A percentile compares a stretch with the other conserved stretches of the same genome.
phyloP scores from a whole-genome alignment of 2,329 filamentous ascomycete genomes.

The Rutstroemia sydowiana region DNA sequence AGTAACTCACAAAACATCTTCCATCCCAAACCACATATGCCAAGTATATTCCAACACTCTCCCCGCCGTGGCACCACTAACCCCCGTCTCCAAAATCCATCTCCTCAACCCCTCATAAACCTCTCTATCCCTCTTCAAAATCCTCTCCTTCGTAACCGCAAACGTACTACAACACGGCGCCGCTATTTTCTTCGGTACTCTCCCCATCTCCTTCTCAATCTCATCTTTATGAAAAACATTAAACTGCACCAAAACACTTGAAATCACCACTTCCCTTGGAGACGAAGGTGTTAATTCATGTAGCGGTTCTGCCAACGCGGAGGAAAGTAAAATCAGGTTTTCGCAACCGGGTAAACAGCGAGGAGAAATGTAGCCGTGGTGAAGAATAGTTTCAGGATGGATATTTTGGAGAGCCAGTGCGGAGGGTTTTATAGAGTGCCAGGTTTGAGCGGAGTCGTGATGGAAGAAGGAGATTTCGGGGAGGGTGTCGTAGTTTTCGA shows the following conservation, averaged over 20 bases:
- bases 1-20: constrained; percentile 34
- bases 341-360: constrained; percentile 42
- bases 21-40: constrained; percentile 56
- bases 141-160: constrained; percentile 46
- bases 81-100: constrained; percentile 48
- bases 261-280: constrained; percentile 35
- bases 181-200: constrained; percentile 41
- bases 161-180: constrained; percentile 59
- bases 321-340: constrained; percentile 38
- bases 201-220: constrained; percentile 3
- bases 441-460: constrained; percentile 46
- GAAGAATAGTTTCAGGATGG: constrained; percentile 33
- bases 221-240: constrained; percentile 27
- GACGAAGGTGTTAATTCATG: constrained; percentile 38
- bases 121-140: constrained; percentile 39
- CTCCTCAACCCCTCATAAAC: constrained; percentile 49
- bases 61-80: constrained; percentile 47
- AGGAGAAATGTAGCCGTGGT: constrained; percentile 48
- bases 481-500: constrained; percentile 53
- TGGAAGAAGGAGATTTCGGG: constrained; percentile 54
- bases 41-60: constrained; percentile 57
- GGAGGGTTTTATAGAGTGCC: constrained; percentile 33
- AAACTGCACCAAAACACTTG: constrained; percentile 37
- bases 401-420: constrained; percentile 31
- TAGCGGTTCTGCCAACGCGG: constrained; percentile 43